Percentiles rank a stretch among this genome's conserved stretches.
Evolutionary conservation across 169 alveolate genomes (phyloP).

Genomic region (Eimeria falciformis): DNA sequence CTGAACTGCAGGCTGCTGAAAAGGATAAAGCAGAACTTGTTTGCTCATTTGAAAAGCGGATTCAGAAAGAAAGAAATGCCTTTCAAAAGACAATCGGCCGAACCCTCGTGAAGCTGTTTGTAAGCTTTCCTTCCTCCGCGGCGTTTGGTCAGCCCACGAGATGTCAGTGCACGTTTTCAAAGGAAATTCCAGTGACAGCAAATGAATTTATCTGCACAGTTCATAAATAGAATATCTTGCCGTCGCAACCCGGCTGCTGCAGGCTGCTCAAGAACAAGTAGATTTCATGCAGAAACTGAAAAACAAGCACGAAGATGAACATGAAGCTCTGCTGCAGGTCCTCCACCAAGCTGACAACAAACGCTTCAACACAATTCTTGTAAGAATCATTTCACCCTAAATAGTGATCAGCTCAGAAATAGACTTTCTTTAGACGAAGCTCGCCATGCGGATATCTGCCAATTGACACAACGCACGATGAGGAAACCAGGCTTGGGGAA

Average conservation of each 20-base stretch:
- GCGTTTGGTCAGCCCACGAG: no score
- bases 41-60: background rate
- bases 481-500: background rate
- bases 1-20: slow-evolving; percentile 12
- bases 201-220: no score
- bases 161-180: no score
- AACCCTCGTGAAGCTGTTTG: background rate
- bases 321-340: slow-evolving; percentile 13
- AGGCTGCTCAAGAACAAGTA: slow-evolving; percentile 27
- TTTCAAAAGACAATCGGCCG: background rate
- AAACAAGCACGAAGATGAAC: slow-evolving; percentile 6
- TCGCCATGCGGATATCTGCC: background rate
- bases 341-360: background rate
- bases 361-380: background rate
- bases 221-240: background rate
- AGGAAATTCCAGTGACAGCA: no score
- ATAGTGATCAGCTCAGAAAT: no score
- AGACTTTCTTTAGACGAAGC: slow-evolving; percentile 6
- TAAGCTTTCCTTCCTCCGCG: background rate
- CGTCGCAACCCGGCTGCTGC: background rate
- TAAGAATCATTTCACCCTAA: no score
- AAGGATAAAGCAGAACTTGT: background rate
- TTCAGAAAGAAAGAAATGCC: background rate
- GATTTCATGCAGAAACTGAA: background rate
- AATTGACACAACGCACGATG: background rate